phyloP scores from a whole-genome alignment of 495 filamentous ascomycete genomes.

The Hypoxylon rickii region DNA sequence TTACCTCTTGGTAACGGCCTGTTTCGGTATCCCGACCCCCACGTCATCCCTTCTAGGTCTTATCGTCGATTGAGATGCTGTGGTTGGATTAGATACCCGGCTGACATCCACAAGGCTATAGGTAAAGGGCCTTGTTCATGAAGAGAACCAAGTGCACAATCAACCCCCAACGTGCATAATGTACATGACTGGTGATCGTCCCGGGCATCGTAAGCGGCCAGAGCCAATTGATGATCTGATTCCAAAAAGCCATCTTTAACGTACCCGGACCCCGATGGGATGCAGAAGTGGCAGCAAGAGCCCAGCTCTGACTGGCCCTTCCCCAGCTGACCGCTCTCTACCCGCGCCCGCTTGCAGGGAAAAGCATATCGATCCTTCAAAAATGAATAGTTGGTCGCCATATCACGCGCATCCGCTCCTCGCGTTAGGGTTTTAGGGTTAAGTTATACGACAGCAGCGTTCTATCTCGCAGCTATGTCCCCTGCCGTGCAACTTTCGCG shows the following conservation, averaged over 20 bases:
- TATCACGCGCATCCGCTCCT: too few relatives aligned
- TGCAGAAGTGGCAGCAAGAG: background rate
- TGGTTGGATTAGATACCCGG: background rate
- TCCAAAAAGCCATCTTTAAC: background rate
- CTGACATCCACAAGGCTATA: background rate
- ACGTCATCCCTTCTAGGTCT: background rate
- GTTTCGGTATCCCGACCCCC: background rate
- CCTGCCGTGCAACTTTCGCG: conserved; percentile 9
- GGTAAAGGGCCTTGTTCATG: background rate
- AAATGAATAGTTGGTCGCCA: too few relatives aligned
- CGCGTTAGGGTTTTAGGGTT: too few relatives aligned
- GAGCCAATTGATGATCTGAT: conserved; percentile 11
- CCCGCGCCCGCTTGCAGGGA: background rate
- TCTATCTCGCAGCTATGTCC: background rate
- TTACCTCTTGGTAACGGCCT: background rate
- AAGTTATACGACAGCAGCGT: background rate
- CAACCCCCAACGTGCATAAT: background rate
- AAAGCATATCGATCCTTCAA: conserved; percentile 14
- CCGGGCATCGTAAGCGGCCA: background rate
- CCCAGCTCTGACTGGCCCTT: background rate
- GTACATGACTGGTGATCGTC: conserved; percentile 11
- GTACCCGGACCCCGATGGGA: background rate
- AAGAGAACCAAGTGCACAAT: background rate
- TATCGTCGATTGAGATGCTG: background rate
- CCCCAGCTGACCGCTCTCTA: background rate